Conservation (phyloP, 352 stramenopile species). For the Pythium utonaiense region DNA sequence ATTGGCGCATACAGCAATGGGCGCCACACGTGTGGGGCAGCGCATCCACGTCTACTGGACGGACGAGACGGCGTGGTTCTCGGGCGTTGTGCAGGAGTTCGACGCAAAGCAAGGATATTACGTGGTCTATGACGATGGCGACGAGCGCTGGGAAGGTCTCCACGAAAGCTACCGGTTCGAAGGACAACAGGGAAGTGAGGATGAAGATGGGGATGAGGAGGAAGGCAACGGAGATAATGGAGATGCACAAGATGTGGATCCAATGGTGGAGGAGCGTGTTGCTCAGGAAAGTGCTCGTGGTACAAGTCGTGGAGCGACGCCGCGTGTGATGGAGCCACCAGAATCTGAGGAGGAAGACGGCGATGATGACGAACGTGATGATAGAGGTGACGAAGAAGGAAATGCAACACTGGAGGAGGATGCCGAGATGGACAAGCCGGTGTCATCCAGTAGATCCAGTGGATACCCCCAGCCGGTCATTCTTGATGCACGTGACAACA, state of each 20-base stretch:
- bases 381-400: neutral
- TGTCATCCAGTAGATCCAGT: neutral
- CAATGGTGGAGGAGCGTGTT: neutral
- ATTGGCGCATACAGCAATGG: neutral
- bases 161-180: slow-evolving; percentile 39
- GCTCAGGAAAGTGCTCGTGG: neutral
- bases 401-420: neutral
- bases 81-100: slow-evolving; percentile 40
- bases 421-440: neutral
- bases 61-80: slow-evolving; percentile 76
- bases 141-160: slow-evolving; percentile 66
- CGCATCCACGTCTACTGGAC: slow-evolving; percentile 71
- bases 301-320: neutral
- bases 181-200: slow-evolving; percentile 8
- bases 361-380: neutral
- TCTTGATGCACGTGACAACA: neutral
- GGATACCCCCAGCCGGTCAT: slow-evolving; percentile 14
- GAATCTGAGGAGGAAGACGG: neutral
- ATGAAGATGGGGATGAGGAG: slow-evolving; percentile 5
- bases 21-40: slow-evolving; percentile 37
- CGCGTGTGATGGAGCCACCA: slow-evolving; percentile 11
- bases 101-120: slow-evolving; percentile 47
- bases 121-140: slow-evolving; percentile 78
- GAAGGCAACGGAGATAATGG: slow-evolving; percentile 4
- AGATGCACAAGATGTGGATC: slow-evolving; percentile 1